Base-by-base conservation (phyloP, 257 asterid species). In the Primulina eburnea region DNA sequence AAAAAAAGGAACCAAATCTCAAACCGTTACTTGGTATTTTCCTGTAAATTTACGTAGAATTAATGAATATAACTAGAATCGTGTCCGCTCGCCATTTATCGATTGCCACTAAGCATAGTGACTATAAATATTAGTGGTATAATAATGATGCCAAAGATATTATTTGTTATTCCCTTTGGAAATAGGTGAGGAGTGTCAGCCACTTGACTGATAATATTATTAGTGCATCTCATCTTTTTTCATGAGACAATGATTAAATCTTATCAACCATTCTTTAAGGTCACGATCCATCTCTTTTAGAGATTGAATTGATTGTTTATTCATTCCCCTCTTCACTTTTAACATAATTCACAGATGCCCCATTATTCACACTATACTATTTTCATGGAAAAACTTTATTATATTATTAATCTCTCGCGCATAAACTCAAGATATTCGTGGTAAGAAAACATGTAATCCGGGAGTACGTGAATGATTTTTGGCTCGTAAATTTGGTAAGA, bases 231-330 rank as follows among this genome's bases (percentile, higher is more conserved):
- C 55, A 64, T 78, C 80, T 85, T 80, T n/a, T 78, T 79, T 50
- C 72, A 72, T 50, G 73, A 73, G 78, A 79, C 63, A 78, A 82
- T 77, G 72, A 76, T 77, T 60, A 70, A 24, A n/a, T 28, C 11
- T 57, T 32, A 59, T 47, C 17, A 71, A 71, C 69, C 57, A 81
- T 71, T 50, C 20, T 50, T 83, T 79, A 79, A 77, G 78, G 92
- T 87, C 96, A 87, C 94, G 72, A 87, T 89, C 94, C 86, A 82
- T 80, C 83, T 78, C 96, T 87, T 89, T 85, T 82, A 24, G 80
- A 67, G 73, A 50, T 65, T 73, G 68, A 75, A 72, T 65, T 67
- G 57, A 50, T 1, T 50, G 8, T 50, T 50, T 50, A 50, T 50
- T 50, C 57, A 50, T 50, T 50, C 57, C n/a, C n/a, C 21, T 50